Percentiles rank a stretch among this genome's conserved stretches.
These are phyloP conservation scores for Tillandsia fasciculata DNA, from an alignment of 176 grass and related monocot species.

Conservation along the genomic window DNA sequence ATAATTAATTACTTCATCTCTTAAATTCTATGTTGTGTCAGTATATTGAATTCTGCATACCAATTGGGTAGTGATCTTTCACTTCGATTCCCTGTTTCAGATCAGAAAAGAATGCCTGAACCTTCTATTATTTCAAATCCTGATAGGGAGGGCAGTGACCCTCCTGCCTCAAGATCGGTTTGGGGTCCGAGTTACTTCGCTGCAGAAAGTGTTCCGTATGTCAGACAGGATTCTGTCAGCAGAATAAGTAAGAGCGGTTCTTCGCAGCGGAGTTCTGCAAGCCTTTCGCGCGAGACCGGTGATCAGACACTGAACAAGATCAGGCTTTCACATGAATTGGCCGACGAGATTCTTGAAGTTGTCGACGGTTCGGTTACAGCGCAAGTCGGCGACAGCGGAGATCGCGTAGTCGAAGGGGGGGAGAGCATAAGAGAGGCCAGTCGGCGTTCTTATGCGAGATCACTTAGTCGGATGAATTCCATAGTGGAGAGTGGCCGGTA, in stretches of 20 bases:
- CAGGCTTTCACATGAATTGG: slow-evolving; percentile 8
- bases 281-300: slow-evolving; percentile 45
- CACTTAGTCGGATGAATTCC: no score
- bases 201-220: no score
- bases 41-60: background rate
- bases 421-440: background rate
- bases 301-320: slow-evolving; percentile 26
- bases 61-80: background rate
- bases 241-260: slow-evolving; percentile 38
- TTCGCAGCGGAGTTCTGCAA: slow-evolving; percentile 17
- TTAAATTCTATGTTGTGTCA: no score
- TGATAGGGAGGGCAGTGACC: no score
- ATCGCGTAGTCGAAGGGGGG: slow-evolving; percentile 29
- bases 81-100: background rate
- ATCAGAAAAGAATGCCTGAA: background rate
- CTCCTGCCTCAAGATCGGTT: no score
- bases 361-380: background rate
- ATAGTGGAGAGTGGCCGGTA: no score
- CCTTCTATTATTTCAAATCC: background rate
- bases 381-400: slow-evolving; percentile 2
- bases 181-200: no score
- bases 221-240: slow-evolving; percentile 16
- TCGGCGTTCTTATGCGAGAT: no score
- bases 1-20: no score
- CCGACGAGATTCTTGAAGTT: background rate